Evolutionary conservation across 805 yeast species (phyloP).

Genomic region (Pichia exigua): DNA sequence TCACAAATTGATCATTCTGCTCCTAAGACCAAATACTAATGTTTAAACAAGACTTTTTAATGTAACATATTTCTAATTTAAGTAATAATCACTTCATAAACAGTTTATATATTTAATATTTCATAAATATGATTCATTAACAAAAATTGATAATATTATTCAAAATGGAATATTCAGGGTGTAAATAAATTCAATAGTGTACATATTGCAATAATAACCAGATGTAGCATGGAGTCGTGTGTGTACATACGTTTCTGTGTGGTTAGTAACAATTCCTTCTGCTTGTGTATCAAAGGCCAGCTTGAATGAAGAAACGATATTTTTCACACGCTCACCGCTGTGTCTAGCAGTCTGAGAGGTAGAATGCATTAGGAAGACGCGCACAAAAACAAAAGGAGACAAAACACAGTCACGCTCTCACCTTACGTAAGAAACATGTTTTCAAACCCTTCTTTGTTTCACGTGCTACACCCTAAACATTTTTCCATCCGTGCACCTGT

Average conservation of each 20-base stretch:
- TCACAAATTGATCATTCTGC: not conserved
- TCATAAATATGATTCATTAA: not conserved
- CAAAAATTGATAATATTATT: not conserved
- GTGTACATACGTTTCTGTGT: conserved; percentile 4
- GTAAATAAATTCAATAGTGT: not conserved
- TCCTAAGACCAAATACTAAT: too few relatives aligned
- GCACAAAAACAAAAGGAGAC: not conserved
- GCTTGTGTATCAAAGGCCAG: too few relatives aligned
- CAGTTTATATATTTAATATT: too few relatives aligned
- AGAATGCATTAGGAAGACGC: not conserved
- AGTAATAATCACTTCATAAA: not conserved
- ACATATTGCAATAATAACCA: not conserved
- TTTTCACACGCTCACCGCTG: not conserved
- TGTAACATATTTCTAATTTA: not conserved
- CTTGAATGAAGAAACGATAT: not conserved
- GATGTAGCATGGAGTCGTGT: not conserved
- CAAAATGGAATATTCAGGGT: not conserved
- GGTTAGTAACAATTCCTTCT: not conserved
- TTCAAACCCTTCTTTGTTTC: not conserved
- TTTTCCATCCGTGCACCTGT: not conserved
- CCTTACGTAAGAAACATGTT: not conserved
- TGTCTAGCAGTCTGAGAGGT: not conserved
- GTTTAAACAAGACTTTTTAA: too few relatives aligned
- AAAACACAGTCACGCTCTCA: not conserved
- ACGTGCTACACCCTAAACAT: not conserved